These are phyloP conservation scores for Epichloe gansuensis DNA, from an alignment of 2,329 filamentous ascomycete genomes.

Conservation along the genomic window DNA sequence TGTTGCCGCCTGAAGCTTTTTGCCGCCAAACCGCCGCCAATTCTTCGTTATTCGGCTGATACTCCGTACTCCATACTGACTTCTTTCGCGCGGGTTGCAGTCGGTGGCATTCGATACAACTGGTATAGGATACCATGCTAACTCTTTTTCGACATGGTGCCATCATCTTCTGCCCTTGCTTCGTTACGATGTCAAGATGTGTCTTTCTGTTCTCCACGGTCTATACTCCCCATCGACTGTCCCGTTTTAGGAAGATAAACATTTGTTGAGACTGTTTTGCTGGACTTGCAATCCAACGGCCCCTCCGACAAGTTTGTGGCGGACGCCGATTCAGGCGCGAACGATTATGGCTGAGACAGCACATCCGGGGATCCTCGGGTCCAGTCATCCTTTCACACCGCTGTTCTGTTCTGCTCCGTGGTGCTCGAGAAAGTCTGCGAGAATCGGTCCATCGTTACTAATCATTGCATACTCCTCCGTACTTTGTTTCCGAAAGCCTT, in stretches of 20 bases:
- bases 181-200: neutral
- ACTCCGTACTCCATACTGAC: too few relatives aligned
- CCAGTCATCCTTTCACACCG: slow-evolving; percentile 3
- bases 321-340: neutral
- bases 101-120: neutral
- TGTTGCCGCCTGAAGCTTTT: neutral
- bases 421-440: neutral
- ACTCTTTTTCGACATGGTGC: neutral
- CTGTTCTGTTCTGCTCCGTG: slow-evolving; percentile 3
- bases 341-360: slow-evolving; percentile 6
- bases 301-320: neutral
- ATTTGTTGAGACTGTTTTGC: too few relatives aligned
- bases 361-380: neutral
- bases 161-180: neutral
- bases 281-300: too few relatives aligned
- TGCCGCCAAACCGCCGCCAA: neutral
- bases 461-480: too few relatives aligned
- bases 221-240: neutral
- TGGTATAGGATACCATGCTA: neutral
- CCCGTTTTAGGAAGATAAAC: too few relatives aligned
- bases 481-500: neutral
- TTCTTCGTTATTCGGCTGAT: neutral
- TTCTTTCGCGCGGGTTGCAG: neutral
- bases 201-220: neutral
- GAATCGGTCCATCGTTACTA: too few relatives aligned